Base-by-base conservation (phyloP, 176 grass and related monocot species). In the Paspalum vaginatum region DNA sequence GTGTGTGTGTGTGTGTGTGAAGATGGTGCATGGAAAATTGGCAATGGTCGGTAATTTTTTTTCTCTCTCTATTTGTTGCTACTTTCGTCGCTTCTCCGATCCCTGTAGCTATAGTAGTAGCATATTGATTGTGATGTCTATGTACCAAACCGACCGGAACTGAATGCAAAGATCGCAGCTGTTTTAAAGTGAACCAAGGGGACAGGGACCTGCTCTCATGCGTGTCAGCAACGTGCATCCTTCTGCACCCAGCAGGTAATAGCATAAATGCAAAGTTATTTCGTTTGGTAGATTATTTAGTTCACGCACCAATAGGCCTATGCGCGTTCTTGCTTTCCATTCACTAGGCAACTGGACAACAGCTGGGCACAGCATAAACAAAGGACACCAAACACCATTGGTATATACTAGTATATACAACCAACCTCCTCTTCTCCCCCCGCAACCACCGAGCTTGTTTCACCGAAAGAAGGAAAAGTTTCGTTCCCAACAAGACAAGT, bases 181-280 rank as follows among this genome's bases (percentile, higher is more conserved):
- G 46, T 44, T 44, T 45, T n/a, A 54, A 38, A 67, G 57, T 58
- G 59, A 73, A 68, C 65, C 54, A 25, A 12, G 4, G 58, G 46
- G 75, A 2, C 6, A 8, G 75, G 22, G 61, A 17, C 55, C 55
- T 68, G 54, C 69, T 75, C 81, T 39, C 64, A 22, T 47, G 37
- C 44, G 51, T 75, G 32, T 88, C 75, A 88, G 76, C 62, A 84
- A 73, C 67, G 39, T 79, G 59, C 66, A 88, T 11, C 27, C 67
- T 51, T 61, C 81, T 46, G 68, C 68, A 67, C 32, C 27, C 52
- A 75, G 61, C 76, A 84, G 69, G 61, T 74, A 56, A 67, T 32
- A 45, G 50, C 81, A 68, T 75, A 74, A 88, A 84, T 43, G 68
- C 81, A 67, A 74, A 88, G 52, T 88, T 74, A 79, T 67, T 66